Evolutionary conservation across 2,329 filamentous ascomycete species (phyloP).

Genomic region (Pseudogymnoascus sp.): DNA sequence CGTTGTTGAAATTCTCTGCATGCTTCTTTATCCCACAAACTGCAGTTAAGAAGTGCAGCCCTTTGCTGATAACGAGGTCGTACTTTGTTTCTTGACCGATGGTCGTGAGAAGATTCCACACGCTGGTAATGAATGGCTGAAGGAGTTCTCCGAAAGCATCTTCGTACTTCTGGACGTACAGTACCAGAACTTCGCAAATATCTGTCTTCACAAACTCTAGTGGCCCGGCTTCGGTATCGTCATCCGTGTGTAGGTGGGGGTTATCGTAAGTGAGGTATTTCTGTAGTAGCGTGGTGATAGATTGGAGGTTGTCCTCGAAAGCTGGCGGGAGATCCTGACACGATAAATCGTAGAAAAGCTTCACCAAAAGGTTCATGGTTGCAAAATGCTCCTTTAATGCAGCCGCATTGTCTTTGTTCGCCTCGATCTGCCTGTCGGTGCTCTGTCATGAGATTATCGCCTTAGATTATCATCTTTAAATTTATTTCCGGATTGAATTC

Average conservation of each 20-base stretch:
- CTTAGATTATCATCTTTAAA: conserved; percentile 3
- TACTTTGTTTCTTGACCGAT: conserved; percentile 85
- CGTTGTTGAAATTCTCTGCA: conserved; percentile 75
- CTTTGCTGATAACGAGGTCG: conserved; percentile 88
- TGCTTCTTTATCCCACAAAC: conserved; percentile 72
- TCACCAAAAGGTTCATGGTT: conserved; percentile 78
- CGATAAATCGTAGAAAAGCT: conserved; percentile 93
- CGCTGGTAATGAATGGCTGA: conserved; percentile 75
- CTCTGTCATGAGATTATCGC: conserved; percentile 34
- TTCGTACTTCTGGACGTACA: conserved; percentile 92
- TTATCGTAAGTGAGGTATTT: conserved; percentile 92
- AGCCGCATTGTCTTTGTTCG: conserved; percentile 66
- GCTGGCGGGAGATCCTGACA: conserved; percentile 91
- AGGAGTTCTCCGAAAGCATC: conserved; percentile 81
- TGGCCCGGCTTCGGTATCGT: conserved; percentile 79
- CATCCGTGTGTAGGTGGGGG: conserved; percentile 69
- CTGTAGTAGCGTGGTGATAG: conserved; percentile 71
- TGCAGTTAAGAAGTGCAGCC: conserved; percentile 86
- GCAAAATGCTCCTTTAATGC: conserved; percentile 70
- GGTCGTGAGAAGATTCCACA: conserved; percentile 83
- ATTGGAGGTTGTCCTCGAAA: conserved; percentile 79
- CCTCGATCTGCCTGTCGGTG: conserved; percentile 62
- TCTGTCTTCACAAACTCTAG: conserved; percentile 84
- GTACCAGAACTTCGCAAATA: conserved; percentile 81
- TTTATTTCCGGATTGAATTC: conserved; percentile 20